Base-by-base conservation (phyloP, 352 stramenopile genomes). In the Phytophthora nicotianae region DNA sequence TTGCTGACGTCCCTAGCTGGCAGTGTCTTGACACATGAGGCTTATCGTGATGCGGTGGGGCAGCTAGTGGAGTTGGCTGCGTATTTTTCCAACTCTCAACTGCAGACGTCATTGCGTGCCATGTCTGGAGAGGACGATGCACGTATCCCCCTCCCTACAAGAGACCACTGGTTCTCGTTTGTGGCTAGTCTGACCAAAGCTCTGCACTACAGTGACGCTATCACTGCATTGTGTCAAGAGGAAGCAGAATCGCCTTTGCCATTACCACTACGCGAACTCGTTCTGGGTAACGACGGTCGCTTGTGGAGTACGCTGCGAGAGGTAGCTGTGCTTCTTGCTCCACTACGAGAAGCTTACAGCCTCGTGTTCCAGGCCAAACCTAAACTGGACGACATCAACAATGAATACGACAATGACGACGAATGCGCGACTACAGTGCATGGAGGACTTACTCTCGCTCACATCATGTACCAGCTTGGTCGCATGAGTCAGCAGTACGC, bases 381-480 rank as follows among this genome's bases (percentile, higher is more conserved):
- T 17, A 54, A 69, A 16, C 16, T 74, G 26, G 49, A 52, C 1
- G 56, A 65, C 2, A 23, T 48, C 17, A 38, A 50, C 37, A 49
- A 20, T 24, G 49, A 41, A 13, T 47, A 68, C 20, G 66, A 80
- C 14, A 49, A 74, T 29, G 72, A 66, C 4, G 68, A 75, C 11
- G 72, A 82, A 48, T 49, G 70, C n/a, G 40, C 56, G n/a, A 66
- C 57, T 2, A 63, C 45, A 10, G 62, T 78, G 16, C 66, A 72
- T 57, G 65, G 53, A 46, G 78, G 77, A 23, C 67, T 90, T 21
- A 93, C 80, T 29, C 68, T 95, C 3, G 79, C 79, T 21, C 82
- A 93, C 38, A 67, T 93, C 23, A 89, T 91, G 78, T 90, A 93
- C 58, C 81, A 92, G 47, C 74, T 92, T 9, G 82, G 74, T 4